These are phyloP conservation scores for Erucastrum elatum DNA, from an alignment of 345 rosid genomes.

Conservation along the genomic window DNA sequence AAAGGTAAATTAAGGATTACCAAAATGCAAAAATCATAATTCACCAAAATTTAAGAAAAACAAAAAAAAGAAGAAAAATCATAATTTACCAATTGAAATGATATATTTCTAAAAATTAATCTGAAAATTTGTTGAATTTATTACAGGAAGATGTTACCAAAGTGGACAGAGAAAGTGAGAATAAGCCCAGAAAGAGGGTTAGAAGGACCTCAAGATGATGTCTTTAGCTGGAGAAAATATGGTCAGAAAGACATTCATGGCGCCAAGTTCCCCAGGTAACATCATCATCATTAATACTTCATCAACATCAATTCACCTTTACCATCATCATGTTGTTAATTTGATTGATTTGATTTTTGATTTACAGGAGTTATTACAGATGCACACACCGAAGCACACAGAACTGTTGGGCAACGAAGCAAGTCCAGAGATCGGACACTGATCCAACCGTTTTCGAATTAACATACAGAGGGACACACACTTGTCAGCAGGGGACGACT, in stretches of 20 bases:
- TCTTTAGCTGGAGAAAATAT: constrained; percentile 90
- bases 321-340: constrained; percentile 9
- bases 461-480: constrained; percentile 78
- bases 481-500: constrained; percentile 45
- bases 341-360: not conserved
- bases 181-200: constrained; percentile 64
- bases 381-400: constrained; percentile 70
- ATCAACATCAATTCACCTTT: not conserved
- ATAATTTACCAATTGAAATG: constrained; percentile 8
- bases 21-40: not conserved
- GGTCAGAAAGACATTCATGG: constrained; percentile 92
- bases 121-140: not conserved
- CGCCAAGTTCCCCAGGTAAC: constrained; percentile 81
- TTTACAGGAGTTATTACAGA: constrained; percentile 56
- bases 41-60: not conserved
- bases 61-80: too few species aligned
- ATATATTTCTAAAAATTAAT: not conserved
- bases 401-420: constrained; percentile 88
- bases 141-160: constrained; percentile 60
- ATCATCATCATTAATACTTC: constrained; percentile 7
- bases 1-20: constrained; percentile 50
- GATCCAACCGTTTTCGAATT: constrained; percentile 74
- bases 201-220: constrained; percentile 83
- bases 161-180: constrained; percentile 70
- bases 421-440: constrained; percentile 80